Base-by-base conservation (phyloP, 352 stramenopile genomes). In the Globisporangium radiosum region DNA sequence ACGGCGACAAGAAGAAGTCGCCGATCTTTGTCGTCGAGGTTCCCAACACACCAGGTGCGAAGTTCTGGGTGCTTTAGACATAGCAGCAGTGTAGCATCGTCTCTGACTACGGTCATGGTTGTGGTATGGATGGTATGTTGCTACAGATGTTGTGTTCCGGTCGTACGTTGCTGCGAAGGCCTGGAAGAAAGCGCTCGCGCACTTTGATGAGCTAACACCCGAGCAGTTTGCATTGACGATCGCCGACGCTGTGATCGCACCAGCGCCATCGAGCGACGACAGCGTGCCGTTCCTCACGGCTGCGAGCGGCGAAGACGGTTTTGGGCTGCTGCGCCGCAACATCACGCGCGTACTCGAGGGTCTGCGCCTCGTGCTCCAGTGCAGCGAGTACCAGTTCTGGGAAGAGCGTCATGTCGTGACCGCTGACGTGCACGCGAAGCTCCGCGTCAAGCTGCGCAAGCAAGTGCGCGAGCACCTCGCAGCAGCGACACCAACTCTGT, bases 311-410 rank as follows among this genome's bases (percentile, higher is more conserved):
- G 80, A 94, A 57, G 81, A 94, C 63, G 85, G 85, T 10, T 94
- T 94, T 64, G 85, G 85, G n/a, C 63, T 94, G 11, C 65, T 90
- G 38, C 79, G 82, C 49, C 71, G 80, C 49, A 85, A 80, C 57
- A 76, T 94, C 52, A 85, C 73, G n/a, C 74, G 81, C 10, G 66
- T 88, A 3, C 52, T 94, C 8, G 85, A 94, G 73, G 85, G 85
- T 19, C 63, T 89, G 9, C 75, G 77, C 42, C 74, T 75, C 45
- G 82, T 90, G 15, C 47, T 89, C 0, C 68, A 68, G 36, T 94
- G 85, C 56, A 69, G 37, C 33, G 79, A 88, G 53, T 94, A 94
- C 63, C 78, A 88, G 45, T 90, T 94, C n/a, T 94, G 82, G 85
- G 82, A 94, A 66, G 76, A 90, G 54, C 76, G 82, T 4, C 78